Percentiles rank a stretch among this genome's conserved stretches.
These are phyloP conservation scores for Citrus trifoliata DNA, from an alignment of 345 rosid genomes.

Conservation along the genomic window DNA sequence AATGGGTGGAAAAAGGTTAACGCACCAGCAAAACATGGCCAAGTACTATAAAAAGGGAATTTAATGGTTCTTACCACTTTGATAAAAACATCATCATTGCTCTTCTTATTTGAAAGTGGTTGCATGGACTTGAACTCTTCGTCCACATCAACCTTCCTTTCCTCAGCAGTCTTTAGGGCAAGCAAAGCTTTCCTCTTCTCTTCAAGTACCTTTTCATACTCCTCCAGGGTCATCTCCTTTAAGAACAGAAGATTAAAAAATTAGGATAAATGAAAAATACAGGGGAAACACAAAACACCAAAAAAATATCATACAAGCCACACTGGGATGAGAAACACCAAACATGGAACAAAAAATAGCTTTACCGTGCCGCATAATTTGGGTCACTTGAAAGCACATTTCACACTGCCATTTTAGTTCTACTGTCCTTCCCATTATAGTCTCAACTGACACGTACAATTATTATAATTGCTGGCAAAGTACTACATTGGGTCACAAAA, in stretches of 20 bases:
- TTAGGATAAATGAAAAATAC: not conserved
- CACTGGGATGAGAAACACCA: not conserved
- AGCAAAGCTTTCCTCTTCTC: conserved; percentile 81
- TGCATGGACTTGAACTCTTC: conserved; percentile 83
- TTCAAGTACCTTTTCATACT: conserved; percentile 83
- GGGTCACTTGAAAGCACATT: not conserved
- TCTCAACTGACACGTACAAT: not conserved
- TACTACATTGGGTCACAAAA: not conserved
- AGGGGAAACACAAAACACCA: not conserved
- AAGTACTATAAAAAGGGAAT: not conserved
- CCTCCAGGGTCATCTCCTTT: conserved; percentile 97
- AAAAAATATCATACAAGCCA: not conserved
- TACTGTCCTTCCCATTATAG: not conserved
- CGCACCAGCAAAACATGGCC: not conserved
- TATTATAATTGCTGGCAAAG: not conserved
- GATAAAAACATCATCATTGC: conserved; percentile 74
- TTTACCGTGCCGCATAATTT: not conserved
- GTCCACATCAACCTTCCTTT: conserved; percentile 73
- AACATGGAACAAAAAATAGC: not conserved
- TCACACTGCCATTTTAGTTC: not conserved
- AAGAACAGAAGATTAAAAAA: not conserved
- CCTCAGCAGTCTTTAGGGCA: conserved; percentile 58
- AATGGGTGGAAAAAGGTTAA: not conserved
- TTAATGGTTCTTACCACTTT: conserved; percentile 56
- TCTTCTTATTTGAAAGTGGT: conserved; percentile 83